A percentile compares a stretch with the other conserved stretches of the same genome.
These are phyloP conservation scores for Pleurotus tuber-regium DNA, from an alignment of 768 basidiomycete species.

Conservation along the genomic window DNA sequence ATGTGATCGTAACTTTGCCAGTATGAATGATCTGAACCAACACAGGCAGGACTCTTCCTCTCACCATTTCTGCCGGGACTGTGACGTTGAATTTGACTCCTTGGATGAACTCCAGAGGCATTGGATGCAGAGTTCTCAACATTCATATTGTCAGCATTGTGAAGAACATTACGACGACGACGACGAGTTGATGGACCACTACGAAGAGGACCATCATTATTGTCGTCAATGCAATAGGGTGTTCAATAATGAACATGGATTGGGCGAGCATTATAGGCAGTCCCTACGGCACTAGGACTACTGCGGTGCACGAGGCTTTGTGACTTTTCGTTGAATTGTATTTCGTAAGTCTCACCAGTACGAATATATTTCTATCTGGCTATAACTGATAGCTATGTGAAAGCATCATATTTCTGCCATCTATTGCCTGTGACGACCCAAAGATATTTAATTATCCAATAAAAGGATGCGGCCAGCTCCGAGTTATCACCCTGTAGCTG, in stretches of 20 bases:
- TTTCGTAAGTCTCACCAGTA: not conserved
- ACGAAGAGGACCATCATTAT: too few relatives aligned
- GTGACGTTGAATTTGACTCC: not conserved
- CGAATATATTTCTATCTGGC: not conserved
- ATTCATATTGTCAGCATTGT: conserved; percentile 55
- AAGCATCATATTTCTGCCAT: conserved; percentile 53
- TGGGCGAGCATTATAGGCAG: not conserved
- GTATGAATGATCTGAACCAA: conserved; percentile 9
- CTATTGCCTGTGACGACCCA: conserved; percentile 46
- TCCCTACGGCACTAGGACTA: not conserved
- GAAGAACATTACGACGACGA: conserved; percentile 35
- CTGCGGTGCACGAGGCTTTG: not conserved
- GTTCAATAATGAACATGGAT: not conserved
- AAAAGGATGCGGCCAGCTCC: conserved; percentile 41
- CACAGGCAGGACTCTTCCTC: not conserved
- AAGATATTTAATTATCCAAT: conserved; percentile 34
- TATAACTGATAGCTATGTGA: not conserved
- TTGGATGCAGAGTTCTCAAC: conserved; percentile 45
- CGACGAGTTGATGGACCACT: not conserved
- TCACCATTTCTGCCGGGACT: conserved; percentile 14
- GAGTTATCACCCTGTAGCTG: conserved; percentile 54
- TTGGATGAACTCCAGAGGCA: conserved; percentile 38
- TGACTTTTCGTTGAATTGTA: not conserved
- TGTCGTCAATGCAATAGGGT: not conserved
- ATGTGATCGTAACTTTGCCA: not conserved